Conservation (phyloP, 208 protist species). For the Baffinella frigidus region DNA sequence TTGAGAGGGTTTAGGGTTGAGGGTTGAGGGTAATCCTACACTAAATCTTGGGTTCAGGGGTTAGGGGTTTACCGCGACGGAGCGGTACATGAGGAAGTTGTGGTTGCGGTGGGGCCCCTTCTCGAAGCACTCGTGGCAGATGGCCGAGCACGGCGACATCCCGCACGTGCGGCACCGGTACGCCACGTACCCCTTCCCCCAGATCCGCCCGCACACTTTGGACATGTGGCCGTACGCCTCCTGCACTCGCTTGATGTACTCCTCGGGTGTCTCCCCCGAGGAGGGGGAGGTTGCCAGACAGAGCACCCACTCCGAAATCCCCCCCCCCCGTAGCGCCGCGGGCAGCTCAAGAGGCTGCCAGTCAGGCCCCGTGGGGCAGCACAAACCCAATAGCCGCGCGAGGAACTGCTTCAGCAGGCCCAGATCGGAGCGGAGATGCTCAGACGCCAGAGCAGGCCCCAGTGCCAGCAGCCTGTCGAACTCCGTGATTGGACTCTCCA, state of each 20-base stretch:
- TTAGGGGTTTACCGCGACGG: too few relatives aligned
- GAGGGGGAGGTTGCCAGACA: slow-evolving; percentile 25
- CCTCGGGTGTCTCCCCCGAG: background rate
- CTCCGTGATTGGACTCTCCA: too few relatives aligned
- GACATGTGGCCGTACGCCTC: slow-evolving; percentile 10
- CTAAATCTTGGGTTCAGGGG: too few relatives aligned
- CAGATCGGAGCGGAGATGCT: background rate
- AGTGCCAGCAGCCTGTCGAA: background rate
- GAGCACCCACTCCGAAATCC: background rate
- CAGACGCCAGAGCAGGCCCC: background rate
- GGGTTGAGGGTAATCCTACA: too few relatives aligned
- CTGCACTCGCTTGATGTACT: slow-evolving; percentile 35
- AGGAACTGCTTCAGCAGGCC: background rate
- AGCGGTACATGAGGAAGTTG: slow-evolving; percentile 60
- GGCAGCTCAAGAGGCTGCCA: background rate
- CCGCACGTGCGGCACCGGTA: slow-evolving; percentile 60
- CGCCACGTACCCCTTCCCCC: slow-evolving; percentile 51
- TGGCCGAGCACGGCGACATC: slow-evolving; percentile 24
- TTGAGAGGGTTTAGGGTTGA: too few relatives aligned
- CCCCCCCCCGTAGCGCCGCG: background rate
- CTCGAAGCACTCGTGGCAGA: slow-evolving; percentile 62
- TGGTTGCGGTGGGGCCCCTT: slow-evolving; percentile 45
- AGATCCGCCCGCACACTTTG: slow-evolving; percentile 47
- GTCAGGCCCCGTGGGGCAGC: background rate
- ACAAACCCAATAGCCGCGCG: background rate